phyloP scores from a whole-genome alignment of 2,329 filamentous ascomycete species.

The Phialocephala sp. region DNA sequence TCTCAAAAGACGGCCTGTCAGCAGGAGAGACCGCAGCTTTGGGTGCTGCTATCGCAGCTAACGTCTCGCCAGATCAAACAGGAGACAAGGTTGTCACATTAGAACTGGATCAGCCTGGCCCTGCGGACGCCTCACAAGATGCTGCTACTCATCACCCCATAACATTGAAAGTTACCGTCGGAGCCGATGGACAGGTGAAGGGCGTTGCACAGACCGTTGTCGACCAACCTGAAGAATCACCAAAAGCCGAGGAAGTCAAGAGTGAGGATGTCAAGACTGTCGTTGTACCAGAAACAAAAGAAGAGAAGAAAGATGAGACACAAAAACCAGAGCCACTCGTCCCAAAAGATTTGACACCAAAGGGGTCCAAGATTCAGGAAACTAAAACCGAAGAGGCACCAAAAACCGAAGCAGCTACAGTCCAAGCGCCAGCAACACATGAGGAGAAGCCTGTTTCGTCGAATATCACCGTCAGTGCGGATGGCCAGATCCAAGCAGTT shows the following conservation, averaged over 20 bases:
- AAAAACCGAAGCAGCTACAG: constrained; percentile 7
- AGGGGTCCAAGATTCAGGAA: not conserved
- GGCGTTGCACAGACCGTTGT: constrained; percentile 21
- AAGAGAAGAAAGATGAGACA: no score
- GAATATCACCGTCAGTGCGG: constrained; percentile 28
- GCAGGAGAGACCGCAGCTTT: not conserved
- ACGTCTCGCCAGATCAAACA: not conserved
- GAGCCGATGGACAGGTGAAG: constrained; percentile 28
- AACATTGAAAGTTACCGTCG: constrained; percentile 28
- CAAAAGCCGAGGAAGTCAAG: constrained; percentile 9
- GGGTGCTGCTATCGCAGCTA: not conserved
- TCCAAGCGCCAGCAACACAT: not conserved
- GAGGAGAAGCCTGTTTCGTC: constrained; percentile 9
- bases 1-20: not conserved
- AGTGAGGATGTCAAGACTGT: not conserved
- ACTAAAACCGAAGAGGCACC: not conserved
- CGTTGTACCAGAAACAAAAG: no score
- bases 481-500: constrained; percentile 27
- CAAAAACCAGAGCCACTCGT: not conserved
- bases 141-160: not conserved
- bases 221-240: not conserved
- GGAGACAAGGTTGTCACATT: constrained; percentile 1
- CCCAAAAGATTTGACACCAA: not conserved
- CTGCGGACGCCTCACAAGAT: not conserved
- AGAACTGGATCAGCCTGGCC: not conserved